Base-by-base conservation (phyloP, 352 stramenopile species). In the Phytophthora brassicae region DNA sequence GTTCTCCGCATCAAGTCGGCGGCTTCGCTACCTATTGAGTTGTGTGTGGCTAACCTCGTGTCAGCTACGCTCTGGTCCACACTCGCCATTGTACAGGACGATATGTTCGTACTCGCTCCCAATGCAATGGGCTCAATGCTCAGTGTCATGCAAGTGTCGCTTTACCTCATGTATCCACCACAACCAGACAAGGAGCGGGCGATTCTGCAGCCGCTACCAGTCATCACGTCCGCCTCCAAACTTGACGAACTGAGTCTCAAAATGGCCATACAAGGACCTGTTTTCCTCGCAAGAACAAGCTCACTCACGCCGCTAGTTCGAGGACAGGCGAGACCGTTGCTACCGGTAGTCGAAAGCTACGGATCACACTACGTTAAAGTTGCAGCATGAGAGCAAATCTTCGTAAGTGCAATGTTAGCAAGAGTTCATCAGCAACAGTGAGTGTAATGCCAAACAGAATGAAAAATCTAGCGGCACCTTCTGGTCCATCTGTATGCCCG, bases 151-250 rank as follows among this genome's bases (percentile, higher is more conserved):
- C 71, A 80, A 44, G 63, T 73, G 56, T 31, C 26, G 13, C 57
- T 80, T 1, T 83, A 79, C 60, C n/a, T 77, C 28, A 35, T 49
- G 28, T 79, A 75, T 57, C 63, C 63, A 38, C 43, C 67, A 24
- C 41, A 24, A 8, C 14, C 22, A 11, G 51, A 60, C 23, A 26
- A 20, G 22, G 28, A 66, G 14, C n/a, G 19, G 19, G 26, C 26
- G 7, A 12, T 60, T 7, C 45, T 66, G 17, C 56, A 26, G 1
- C 57, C 57, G 13, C 35, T 63, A 38, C 51, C 36, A 13, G 24
- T 68, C 19, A 56, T 62, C 44, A 53, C 44, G 24, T 43, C n/a
- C 16, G 36, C 16, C 12, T 43, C 36, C 36, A 43, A 43, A n/a
- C 13, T 4, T n/a, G 16, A 9, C 36, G n/a, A 43, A n/a, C 0